A percentile compares a stretch with the other conserved stretches of the same genome.
phyloP scores from a whole-genome alignment of 2,329 filamentous ascomycete species.

The Fusarium buharicum region DNA sequence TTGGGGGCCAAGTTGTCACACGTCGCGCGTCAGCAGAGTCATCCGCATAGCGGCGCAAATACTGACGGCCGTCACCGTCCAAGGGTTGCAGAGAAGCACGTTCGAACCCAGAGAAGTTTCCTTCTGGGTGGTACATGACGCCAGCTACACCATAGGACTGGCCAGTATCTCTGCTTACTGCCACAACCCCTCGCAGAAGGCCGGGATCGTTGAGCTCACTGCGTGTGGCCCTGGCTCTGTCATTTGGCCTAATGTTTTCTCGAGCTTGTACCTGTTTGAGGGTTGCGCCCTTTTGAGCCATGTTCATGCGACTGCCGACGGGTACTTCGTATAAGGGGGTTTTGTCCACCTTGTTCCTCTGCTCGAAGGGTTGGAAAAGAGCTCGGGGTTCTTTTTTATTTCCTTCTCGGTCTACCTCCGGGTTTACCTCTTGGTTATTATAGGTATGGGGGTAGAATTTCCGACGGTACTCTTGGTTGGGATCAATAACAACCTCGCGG shows the following conservation, averaged over 20 bases:
- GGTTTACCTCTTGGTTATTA: too few species aligned
- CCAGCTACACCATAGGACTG: neutral
- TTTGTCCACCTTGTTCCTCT: neutral
- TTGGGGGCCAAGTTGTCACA: constrained; percentile 16
- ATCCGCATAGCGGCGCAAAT: neutral
- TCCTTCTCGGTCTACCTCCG: too few species aligned
- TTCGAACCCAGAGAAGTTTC: fast-evolving
- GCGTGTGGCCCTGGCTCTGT: neutral
- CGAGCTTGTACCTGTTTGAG: neutral
- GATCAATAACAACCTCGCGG: neutral
- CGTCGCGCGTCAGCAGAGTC: constrained; percentile 6
- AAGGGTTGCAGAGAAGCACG: neutral
- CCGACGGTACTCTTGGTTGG: neutral
- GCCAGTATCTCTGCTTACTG: neutral
- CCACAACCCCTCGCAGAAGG: neutral
- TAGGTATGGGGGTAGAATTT: neutral
- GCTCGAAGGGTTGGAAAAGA: neutral
- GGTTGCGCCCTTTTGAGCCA: neutral
- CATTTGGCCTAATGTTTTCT: neutral
- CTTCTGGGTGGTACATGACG: constrained; percentile 7
- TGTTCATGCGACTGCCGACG: neutral
- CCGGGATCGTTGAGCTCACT: constrained; percentile 8
- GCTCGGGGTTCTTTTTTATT: neutral
- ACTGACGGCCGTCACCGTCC: constrained; percentile 11
- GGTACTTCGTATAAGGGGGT: neutral